Base-by-base conservation (phyloP, 228 moss, liverwort and hornwort genomes). In the Sphagnum magellanicum region DNA sequence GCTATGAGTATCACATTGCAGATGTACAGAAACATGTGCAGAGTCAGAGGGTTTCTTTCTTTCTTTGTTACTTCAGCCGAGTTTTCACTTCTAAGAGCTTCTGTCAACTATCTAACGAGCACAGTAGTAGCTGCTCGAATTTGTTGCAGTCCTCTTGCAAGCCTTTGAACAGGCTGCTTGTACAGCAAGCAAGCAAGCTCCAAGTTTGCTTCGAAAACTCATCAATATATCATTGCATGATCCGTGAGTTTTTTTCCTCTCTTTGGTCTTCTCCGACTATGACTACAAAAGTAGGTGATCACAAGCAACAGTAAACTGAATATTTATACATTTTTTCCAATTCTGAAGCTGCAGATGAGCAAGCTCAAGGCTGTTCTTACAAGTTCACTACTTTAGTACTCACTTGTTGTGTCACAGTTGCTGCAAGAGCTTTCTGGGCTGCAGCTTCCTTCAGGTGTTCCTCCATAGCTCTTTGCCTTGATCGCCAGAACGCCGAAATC, bases 401-500 rank as follows among this genome's bases (percentile, higher is more conserved):
- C 17, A 1, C 16, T 63, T 14, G 76, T 63, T 14, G 76, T 7
- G 76, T 68, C 4, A 65, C 5, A 8, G 68, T 59, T 59, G 81
- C 81, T 52, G 78, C 75, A 69, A 32, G 12, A 55, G 55, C 32
- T 32, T 77, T 75, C 4, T 70, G 70, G 6, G 57, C 68, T 52
- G 72, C n/a, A 4, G 4, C 78, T 74, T 85, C 85, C 48, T 87
- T 80, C 15, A 51, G 53, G 12, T 83, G 71, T 59, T 77, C 68
- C 66, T 78, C 79, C 58, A 84, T 71, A 66, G 73, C 60, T 8
- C 73, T 67, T 53, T 81, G 70, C 75, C 87, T 90, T 5, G 59
- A 69, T 15, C 71, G 81, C 93, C 93, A 93, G 46, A 70, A 93
- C 2, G 63, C 79, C 60, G 81, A 75, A 6, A 93, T 85, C 71